Conservation (phyloP, 495 filamentous ascomycete genomes). For the Aspergillus leporis region DNA sequence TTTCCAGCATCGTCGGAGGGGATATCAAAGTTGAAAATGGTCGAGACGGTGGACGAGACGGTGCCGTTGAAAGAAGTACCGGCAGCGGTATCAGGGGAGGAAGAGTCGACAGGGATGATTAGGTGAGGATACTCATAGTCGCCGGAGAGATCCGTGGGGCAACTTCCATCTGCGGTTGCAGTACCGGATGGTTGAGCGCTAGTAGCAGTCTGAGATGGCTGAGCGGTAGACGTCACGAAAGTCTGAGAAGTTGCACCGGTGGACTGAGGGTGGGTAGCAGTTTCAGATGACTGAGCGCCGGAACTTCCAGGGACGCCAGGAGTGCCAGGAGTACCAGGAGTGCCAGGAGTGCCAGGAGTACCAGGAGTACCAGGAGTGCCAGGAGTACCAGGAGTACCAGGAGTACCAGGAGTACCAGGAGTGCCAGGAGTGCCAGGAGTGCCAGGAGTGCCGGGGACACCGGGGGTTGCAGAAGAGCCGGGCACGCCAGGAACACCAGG, state of each 20-base stretch:
- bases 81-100: conserved; percentile 48
- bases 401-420: conserved; percentile 2
- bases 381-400: conserved; percentile 11
- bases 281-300: conserved; percentile 11
- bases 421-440: conserved; percentile 5
- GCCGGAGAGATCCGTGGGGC: conserved; percentile 53
- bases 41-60: conserved; percentile 55
- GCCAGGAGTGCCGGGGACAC: conserved; percentile 12
- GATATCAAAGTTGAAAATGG: conserved; percentile 71
- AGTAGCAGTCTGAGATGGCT: conserved; percentile 6
- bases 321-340: conserved; percentile 1
- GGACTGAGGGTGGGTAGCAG: background rate
- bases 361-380: conserved; percentile 2
- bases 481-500: conserved; percentile 15
- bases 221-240: conserved; percentile 8
- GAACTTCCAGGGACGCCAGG: conserved; percentile 5
- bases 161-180: conserved; percentile 30
- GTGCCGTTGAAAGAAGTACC: conserved; percentile 58
- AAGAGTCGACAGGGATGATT: conserved; percentile 63
- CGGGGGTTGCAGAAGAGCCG: background rate
- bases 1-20: conserved; percentile 51
- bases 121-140: conserved; percentile 63
- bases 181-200: conserved; percentile 17
- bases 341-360: conserved; percentile 14
- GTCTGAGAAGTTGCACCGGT: conserved; percentile 9